Percentiles rank a stretch among this genome's conserved stretches.
These are phyloP conservation scores for Alternaria gansuensis DNA, from an alignment of 2,329 filamentous ascomycete species.

Conservation along the genomic window DNA sequence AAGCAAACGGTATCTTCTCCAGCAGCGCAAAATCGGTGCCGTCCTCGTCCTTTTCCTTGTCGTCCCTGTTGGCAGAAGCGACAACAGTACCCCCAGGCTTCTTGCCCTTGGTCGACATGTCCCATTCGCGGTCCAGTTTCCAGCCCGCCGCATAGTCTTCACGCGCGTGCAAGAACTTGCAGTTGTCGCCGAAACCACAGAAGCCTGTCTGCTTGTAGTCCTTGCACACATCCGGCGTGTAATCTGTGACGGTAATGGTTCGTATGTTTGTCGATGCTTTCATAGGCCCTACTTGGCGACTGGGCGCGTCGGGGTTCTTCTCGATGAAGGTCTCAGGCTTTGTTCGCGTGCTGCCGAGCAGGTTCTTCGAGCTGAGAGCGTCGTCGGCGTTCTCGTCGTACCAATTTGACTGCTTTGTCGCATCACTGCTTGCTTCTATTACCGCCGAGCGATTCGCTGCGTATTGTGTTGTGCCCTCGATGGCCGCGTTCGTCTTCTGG, in stretches of 20 bases:
- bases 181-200: slow-evolving; percentile 78
- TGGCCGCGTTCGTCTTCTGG: slow-evolving; percentile 55
- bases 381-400: slow-evolving; percentile 75
- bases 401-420: slow-evolving; percentile 90
- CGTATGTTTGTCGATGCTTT: slow-evolving; percentile 90
- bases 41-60: slow-evolving; percentile 56
- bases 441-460: slow-evolving; percentile 68
- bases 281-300: slow-evolving; percentile 78
- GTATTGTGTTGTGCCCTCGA: slow-evolving; percentile 62
- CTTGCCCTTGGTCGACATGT: slow-evolving; percentile 74
- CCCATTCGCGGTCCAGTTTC: slow-evolving; percentile 96
- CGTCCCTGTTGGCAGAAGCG: slow-evolving; percentile 65
- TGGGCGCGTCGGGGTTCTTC: slow-evolving; percentile 78
- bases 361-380: slow-evolving; percentile 61
- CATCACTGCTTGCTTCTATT: slow-evolving; percentile 78
- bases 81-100: slow-evolving; percentile 62
- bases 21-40: slow-evolving; percentile 74
- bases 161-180: slow-evolving; percentile 80
- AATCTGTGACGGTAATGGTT: slow-evolving; percentile 89
- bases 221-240: slow-evolving; percentile 92
- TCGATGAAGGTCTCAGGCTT: slow-evolving; percentile 68
- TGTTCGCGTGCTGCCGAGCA: slow-evolving; percentile 66
- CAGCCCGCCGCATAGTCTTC: slow-evolving; percentile 90
- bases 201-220: slow-evolving; percentile 80
- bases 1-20: slow-evolving; percentile 87